Percentiles rank a stretch among this genome's conserved stretches.
phyloP scores from a whole-genome alignment of 2,329 filamentous ascomycete genomes.

The Colletotrichum incanum region DNA sequence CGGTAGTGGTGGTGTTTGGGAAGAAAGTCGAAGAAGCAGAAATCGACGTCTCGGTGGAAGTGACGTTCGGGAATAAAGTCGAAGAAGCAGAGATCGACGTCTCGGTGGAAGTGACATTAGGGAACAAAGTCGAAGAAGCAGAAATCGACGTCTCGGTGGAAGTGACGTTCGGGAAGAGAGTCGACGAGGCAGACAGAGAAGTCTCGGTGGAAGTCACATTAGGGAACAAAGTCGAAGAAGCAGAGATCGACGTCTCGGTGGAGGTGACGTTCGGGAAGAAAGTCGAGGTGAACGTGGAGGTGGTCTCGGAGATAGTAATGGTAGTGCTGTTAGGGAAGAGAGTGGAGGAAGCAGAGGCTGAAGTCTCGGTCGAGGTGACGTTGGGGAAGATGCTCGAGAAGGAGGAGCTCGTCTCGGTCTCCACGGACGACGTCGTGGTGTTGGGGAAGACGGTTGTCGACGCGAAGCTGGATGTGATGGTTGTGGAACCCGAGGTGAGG shows the following conservation, averaged over 20 bases:
- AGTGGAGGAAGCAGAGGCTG: background rate
- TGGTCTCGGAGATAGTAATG: too few species aligned
- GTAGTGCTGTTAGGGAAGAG: conserved; percentile 2
- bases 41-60: background rate
- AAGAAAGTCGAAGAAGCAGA: background rate
- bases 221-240: background rate
- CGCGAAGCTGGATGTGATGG: background rate
- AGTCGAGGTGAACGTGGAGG: background rate
- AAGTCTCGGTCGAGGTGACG: background rate
- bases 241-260: background rate
- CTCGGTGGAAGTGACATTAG: conserved; percentile 13
- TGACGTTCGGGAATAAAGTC: conserved; percentile 15
- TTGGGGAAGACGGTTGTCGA: conserved; percentile 14
- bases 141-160: background rate
- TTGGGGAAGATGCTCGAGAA: conserved; percentile 13
- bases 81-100: background rate
- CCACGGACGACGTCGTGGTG: background rate
- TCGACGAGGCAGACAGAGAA: background rate
- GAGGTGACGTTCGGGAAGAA: conserved; percentile 10
- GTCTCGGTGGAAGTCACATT: background rate
- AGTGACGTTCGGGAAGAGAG: conserved; percentile 24
- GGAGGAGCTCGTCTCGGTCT: background rate
- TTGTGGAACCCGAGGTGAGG: background rate
- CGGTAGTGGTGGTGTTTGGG: conserved; percentile 12
- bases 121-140: conserved; percentile 19